These are phyloP conservation scores for Hypericum perforatum DNA, from an alignment of 345 rosid genomes.

Conservation along the genomic window DNA sequence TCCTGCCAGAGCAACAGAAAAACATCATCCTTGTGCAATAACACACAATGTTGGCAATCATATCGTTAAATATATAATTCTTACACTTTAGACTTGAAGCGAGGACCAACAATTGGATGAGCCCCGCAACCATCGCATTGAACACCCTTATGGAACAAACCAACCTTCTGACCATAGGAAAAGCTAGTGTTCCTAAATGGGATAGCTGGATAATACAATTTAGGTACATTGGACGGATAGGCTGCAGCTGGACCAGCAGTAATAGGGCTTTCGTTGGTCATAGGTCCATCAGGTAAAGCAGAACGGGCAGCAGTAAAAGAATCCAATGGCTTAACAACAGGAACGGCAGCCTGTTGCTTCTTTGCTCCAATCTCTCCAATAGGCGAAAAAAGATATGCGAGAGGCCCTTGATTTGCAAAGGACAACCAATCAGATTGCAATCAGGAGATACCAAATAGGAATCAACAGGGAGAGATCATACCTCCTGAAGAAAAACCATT, in stretches of 20 bases:
- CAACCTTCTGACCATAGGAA: slow-evolving; percentile 23
- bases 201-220: background rate
- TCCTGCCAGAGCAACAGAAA: slow-evolving; percentile 32
- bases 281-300: slow-evolving; percentile 8
- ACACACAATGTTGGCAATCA: background rate
- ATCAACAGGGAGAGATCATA: slow-evolving; percentile 19
- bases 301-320: slow-evolving; percentile 9
- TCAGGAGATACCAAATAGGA: slow-evolving; percentile 28
- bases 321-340: slow-evolving; percentile 12
- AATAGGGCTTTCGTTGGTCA: slow-evolving; percentile 41
- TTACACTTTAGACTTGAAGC: slow-evolving; percentile 91
- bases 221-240: slow-evolving; percentile 10
- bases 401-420: background rate
- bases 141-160: slow-evolving; percentile 70
- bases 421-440: slow-evolving; percentile 11
- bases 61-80: slow-evolving; percentile 9
- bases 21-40: background rate
- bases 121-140: slow-evolving; percentile 89
- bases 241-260: slow-evolving; percentile 31
- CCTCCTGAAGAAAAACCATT: slow-evolving; percentile 10
- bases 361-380: slow-evolving; percentile 18
- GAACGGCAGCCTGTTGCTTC: slow-evolving; percentile 7
- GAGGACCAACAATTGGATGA: slow-evolving; percentile 79
- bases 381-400: background rate
- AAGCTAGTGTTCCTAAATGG: slow-evolving; percentile 22